Evolutionary conservation across 176 grass and related monocot genomes (phyloP).

Genomic region (Zizania latifolia): DNA sequence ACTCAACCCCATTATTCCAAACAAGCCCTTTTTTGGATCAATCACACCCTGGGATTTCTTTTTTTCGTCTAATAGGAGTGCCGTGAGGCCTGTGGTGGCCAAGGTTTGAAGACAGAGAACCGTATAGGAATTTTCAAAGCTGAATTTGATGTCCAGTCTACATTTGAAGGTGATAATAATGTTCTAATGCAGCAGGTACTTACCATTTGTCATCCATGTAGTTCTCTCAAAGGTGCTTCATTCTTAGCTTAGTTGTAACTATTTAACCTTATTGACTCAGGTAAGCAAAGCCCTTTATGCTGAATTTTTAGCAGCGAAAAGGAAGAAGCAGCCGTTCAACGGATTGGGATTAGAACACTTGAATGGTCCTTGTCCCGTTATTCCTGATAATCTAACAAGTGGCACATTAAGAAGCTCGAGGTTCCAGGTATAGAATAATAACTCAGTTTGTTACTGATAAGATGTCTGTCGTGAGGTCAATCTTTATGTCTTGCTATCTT

Average conservation of each 20-base stretch:
- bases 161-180: constrained; percentile 98
- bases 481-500: not conserved
- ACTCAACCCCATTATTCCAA: not conserved
- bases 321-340: constrained; percentile 64
- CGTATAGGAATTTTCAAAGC: constrained; percentile 84
- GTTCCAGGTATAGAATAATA: constrained; percentile 69
- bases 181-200: constrained; percentile 91
- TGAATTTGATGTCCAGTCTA: constrained; percentile 97
- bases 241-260: constrained; percentile 23
- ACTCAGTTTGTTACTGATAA: not conserved
- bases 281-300: constrained; percentile 94
- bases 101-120: constrained; percentile 95
- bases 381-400: constrained; percentile 69
- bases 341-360: constrained; percentile 86
- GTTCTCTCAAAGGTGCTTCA: constrained; percentile 16
- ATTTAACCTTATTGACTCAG: constrained; percentile 42
- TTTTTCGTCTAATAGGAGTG: constrained; percentile 58
- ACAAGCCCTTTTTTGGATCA: not conserved
- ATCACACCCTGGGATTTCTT: constrained; percentile 20
- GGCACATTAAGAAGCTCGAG: constrained; percentile 56
- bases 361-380: constrained; percentile 65
- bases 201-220: constrained; percentile 8
- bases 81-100: constrained; percentile 89
- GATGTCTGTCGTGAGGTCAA: constrained; percentile 2
- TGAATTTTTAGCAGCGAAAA: constrained; percentile 61